These are phyloP conservation scores for Alternaria tenuissima DNA, from an alignment of 2,329 filamentous ascomycete genomes.

Conservation along the genomic window DNA sequence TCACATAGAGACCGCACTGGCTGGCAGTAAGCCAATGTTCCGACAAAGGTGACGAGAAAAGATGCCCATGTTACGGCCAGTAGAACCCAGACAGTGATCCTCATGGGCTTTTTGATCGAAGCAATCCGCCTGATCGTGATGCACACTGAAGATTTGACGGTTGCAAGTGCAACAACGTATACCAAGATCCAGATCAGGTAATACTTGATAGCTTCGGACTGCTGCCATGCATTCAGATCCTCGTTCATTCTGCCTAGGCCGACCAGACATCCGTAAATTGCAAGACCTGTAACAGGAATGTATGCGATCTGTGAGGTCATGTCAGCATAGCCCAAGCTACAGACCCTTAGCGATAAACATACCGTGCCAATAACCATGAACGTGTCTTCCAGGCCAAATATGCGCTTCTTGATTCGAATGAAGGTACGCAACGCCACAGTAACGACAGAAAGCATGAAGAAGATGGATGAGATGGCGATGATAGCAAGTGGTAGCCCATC, in stretches of 20 bases:
- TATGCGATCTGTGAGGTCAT: not conserved
- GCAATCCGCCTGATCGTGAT: slow-evolving; percentile 37
- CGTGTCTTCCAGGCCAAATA: slow-evolving; percentile 27
- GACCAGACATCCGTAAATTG: slow-evolving; percentile 11
- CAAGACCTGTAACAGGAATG: not conserved
- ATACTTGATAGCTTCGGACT: slow-evolving; percentile 29
- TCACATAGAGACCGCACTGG: slow-evolving; percentile 23
- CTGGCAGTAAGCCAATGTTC: slow-evolving; percentile 29
- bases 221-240: slow-evolving; percentile 33
- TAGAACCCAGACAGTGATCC: slow-evolving; percentile 24
- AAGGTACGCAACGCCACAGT: slow-evolving; percentile 28
- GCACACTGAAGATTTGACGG: slow-evolving; percentile 35
- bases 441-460: slow-evolving; percentile 24
- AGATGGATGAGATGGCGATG: slow-evolving; percentile 22
- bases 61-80: slow-evolving; percentile 31
- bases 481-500: slow-evolving; percentile 30
- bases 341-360: not conserved
- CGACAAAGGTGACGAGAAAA: slow-evolving; percentile 33
- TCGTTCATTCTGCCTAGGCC: slow-evolving; percentile 28
- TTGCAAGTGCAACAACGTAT: slow-evolving; percentile 33
- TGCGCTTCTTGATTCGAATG: slow-evolving; percentile 24
- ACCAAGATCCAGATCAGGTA: slow-evolving; percentile 38
- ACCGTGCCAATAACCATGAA: slow-evolving; percentile 28
- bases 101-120: slow-evolving; percentile 25
- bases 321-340: not conserved